Base-by-base conservation (phyloP, 352 stramenopile genomes). In the Pythium pectinolyticum region DNA sequence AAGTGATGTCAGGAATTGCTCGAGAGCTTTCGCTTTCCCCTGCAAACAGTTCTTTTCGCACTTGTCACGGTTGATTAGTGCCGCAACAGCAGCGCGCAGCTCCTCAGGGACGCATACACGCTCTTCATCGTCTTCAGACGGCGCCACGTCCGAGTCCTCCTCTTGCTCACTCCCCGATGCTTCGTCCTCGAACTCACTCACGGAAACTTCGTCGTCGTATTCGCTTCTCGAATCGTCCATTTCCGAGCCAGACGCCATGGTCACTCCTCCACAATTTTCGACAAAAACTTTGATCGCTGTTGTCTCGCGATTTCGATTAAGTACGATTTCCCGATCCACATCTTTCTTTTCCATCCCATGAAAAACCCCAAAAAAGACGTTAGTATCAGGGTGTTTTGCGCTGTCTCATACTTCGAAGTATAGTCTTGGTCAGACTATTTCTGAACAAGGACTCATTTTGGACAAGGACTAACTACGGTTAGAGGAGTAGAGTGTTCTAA, bases 41-140 rank as follows among this genome's bases (percentile, higher is more conserved):
- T 35, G n/a, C 24, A 59, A n/a, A 31, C 51, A 59, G n/a, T 27
- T 37, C 24, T 49, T 35, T 9, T 30, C 20, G n/a, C 51, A 59
- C 14, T 11, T 14, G 51, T 59, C 51, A 20, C 8, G 4, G 20
- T 45, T 19, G 39, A 43, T 56, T 22, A 56, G n/a, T 10, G 37
- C 49, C 17, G 15, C 39, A 11, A 30, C 49, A 10, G 37, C 24
- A 17, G 30, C 49, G 19, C 27, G n/a, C n/a, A n/a, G n/a, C n/a
- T n/a, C n/a, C n/a, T n/a, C n/a, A n/a, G n/a, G n/a, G n/a, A n/a
- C n/a, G n/a, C n/a, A 27, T n/a, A 43, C 31, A 14, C 22, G 11
- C 43, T 50, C 24, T 32, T 1, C 10, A 11, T 50, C 22, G 11
- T 31, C 20, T 17, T 27, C 24, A 22, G 6, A 6, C 43, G 43